Base-by-base conservation (phyloP, 139 green algal genomes). In the Micractinium sp. region DNA sequence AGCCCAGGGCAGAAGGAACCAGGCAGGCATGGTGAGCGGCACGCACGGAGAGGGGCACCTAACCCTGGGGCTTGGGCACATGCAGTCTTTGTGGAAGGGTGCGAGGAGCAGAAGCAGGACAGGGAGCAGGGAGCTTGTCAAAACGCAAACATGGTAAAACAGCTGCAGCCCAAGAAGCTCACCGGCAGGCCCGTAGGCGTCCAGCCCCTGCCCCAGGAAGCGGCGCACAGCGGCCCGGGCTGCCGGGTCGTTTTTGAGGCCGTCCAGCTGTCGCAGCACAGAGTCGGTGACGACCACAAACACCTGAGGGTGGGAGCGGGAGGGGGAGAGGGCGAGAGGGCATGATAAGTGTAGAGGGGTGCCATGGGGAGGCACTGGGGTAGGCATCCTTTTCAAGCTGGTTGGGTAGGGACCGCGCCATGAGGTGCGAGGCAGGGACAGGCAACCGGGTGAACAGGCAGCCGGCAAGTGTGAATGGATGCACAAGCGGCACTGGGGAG, bases 261-360 rank as follows among this genome's bases (percentile, higher is more conserved):
- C 95, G 66, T 97, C 95, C 85, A 97, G 92, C 92, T 97, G 95
- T 89, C 95, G 96, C 86, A 94, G 90, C 66, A 97, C 95, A 0
- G 81, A 91, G 86, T 96, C 95, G 27, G 94, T 85, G 3, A 96
- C 89, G 81, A 96, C 92, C 23, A 96, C 63, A 53, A 96, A 95
- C 25, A 92, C 91, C 90, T 95, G 95, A 15, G 0, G 19, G 31
- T 0, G 1, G 67, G 67, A 75, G 25, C 67, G 31, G 9, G 7
- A 75, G 67, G 25, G n/a, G n/a, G n/a, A n/a, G 25, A 75, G 67
- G 67, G 1, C 67, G 25, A 31, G 19, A 56, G 47, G 47, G 47
- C 47, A 56, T 56, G 47, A 9, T 5, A 56, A 9, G 47, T n/a
- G n/a, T n/a, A n/a, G n/a, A n/a, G n/a, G n/a, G n/a, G n/a, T n/a